Conservation (phyloP, 1,284 basidiomycete species). For the Fomitiporia mediterranea region DNA sequence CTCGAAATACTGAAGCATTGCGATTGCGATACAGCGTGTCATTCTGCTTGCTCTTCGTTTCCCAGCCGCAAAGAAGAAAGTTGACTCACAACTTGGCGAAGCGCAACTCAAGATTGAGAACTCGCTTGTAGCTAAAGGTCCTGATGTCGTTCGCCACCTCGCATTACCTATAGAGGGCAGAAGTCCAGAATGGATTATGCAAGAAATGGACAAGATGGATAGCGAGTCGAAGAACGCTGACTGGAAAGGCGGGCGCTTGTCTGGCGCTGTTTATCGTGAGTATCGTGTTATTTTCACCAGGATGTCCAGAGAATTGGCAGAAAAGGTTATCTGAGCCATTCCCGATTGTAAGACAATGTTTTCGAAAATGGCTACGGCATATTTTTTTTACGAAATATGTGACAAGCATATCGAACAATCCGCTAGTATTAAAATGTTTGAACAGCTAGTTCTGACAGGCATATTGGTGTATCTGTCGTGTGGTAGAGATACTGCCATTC, state of each 20-base stretch:
- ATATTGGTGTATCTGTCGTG: too few relatives aligned
- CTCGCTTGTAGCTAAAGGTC: slow-evolving; percentile 63
- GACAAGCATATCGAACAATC: too few relatives aligned
- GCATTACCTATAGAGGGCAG: slow-evolving; percentile 66
- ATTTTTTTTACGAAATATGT: too few relatives aligned
- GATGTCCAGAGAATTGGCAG: too few relatives aligned
- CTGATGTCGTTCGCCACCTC: slow-evolving; percentile 57
- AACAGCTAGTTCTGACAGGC: too few relatives aligned
- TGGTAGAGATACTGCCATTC: too few relatives aligned
- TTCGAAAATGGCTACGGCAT: too few relatives aligned
- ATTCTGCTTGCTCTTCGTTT: slow-evolving; percentile 61
- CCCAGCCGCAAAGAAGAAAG: slow-evolving; percentile 63
- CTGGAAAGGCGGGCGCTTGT: slow-evolving; percentile 77
- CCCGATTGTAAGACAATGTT: too few relatives aligned
- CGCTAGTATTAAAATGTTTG: too few relatives aligned
- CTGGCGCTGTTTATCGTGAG: slow-evolving; percentile 86
- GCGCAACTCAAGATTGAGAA: slow-evolving; percentile 61
- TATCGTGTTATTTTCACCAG: slow-evolving; percentile 20
- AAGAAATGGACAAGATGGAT: slow-evolving; percentile 80
- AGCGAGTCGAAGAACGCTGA: slow-evolving; percentile 43
- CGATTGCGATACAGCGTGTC: slow-evolving; percentile 41
- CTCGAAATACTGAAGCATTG: not conserved
- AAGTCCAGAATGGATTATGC: slow-evolving; percentile 70
- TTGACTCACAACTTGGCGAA: slow-evolving; percentile 66
- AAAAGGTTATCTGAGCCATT: too few relatives aligned